A percentile compares a stretch with the other conserved stretches of the same genome.
These are phyloP conservation scores for Elsinoe arachidis DNA, from an alignment of 2,329 filamentous ascomycete species.

Conservation along the genomic window DNA sequence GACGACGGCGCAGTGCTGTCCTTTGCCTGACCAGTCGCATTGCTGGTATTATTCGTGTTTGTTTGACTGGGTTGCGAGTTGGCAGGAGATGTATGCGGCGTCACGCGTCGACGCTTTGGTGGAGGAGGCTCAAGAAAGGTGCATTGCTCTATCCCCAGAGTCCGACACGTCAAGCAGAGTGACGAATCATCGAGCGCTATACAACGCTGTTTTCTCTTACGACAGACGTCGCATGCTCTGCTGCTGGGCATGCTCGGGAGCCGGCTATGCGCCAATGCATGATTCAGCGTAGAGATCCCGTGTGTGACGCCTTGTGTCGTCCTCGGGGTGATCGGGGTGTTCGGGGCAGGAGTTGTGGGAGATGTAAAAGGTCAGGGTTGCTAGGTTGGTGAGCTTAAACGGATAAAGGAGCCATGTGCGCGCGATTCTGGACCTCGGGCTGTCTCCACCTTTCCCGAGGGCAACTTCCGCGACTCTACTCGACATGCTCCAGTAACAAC, in stretches of 20 bases:
- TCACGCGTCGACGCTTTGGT: slow-evolving; percentile 13
- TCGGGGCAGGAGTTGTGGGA: not conserved
- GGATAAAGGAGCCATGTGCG: not conserved
- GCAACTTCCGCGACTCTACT: not conserved
- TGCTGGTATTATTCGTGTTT: slow-evolving; percentile 13
- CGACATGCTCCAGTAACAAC: not conserved
- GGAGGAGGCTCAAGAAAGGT: slow-evolving; percentile 49
- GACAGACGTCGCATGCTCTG: slow-evolving; percentile 18
- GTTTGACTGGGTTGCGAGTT: not conserved
- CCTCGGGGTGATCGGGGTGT: slow-evolving; percentile 3
- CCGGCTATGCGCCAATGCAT: slow-evolving; percentile 9
- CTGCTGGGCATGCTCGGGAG: slow-evolving; percentile 9
- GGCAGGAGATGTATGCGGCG: not conserved
- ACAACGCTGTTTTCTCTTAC: slow-evolving; percentile 21
- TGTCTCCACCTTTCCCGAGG: not conserved
- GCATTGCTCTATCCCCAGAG: slow-evolving; percentile 62
- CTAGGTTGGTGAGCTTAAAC: not conserved
- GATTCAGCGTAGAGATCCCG: slow-evolving; percentile 9
- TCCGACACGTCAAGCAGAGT: slow-evolving; percentile 38
- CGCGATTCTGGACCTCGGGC: not conserved
- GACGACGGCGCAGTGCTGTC: slow-evolving; percentile 33
- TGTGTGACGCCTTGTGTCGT: not conserved
- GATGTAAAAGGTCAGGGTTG: slow-evolving; percentile 2
- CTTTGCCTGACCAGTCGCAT: not conserved
- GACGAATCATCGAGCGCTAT: slow-evolving; percentile 20